Base-by-base conservation (phyloP, 805 yeast genomes). In the Danielia reshetovae region DNA sequence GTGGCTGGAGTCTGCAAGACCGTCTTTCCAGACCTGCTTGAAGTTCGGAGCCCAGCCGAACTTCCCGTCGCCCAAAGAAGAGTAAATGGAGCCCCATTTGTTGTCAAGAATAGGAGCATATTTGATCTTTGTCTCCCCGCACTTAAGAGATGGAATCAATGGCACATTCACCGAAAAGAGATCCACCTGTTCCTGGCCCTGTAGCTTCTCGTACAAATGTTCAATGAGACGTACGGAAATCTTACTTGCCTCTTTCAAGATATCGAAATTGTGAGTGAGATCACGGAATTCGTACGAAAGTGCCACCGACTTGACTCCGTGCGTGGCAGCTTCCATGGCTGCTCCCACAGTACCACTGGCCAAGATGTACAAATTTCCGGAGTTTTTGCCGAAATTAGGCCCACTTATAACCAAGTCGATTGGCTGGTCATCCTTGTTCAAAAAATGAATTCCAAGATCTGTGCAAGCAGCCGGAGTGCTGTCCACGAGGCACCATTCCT, bases 401-500 rank as follows among this genome's bases (percentile, higher is more conserved):
- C 98, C 98, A 36, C 95, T 84, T 15, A 93, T 58, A 4, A 93
- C 96, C 39, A 90, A 64, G 59, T 93, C 97, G 15, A 89, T 77
- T 1, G 82, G 81, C 3, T 72, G 74, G 25, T 65, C 61, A 29
- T 72, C 65, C 15, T 65, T 57, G 12, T 57, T 55, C 36, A 88
- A 56, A 52, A 86, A 87, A 50, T 86, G 80, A 28, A 85, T 60
- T 2, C 97, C 98, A 36, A 93, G 76, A 59, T 90, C 96, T 4
- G 95, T 74, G 60, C 97, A 87, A 2, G 96, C 84, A 11, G 97
- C 98, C 0, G 98, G 98, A 0, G 98, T 93, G 27, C 96, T 95
- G 57, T 86, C 88, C 8, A 93, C 65, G 30, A 90, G 62, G 24
- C 79, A 73, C 97, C 97, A 93, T 58, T 87, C 95, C 49, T 81